Evolutionary conservation across 345 rosid genomes (phyloP), one percentile per base, ranked within the genome.

Genomic region (Lumnitzera littorea): DNA sequence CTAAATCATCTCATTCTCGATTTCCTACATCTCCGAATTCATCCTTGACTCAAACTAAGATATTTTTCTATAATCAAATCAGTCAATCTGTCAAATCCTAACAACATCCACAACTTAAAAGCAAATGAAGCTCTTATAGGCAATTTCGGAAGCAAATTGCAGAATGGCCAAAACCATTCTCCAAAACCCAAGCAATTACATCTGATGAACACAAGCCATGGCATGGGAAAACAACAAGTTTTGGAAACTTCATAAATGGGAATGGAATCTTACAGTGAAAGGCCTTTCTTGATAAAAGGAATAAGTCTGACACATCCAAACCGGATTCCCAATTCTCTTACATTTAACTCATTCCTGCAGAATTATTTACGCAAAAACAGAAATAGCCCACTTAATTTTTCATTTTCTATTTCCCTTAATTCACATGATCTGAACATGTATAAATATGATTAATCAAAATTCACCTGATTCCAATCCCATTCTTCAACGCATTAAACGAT

Each of bases 221-320:
- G 9, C 43, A 5, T 36, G 43, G 5, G 56, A 7, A 53, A 17
- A 29, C 31, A 13, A 53, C 58, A 20, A 20, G 20, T 29, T 14
- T 20, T 51, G 15, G 20, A 20, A 17, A 57, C 29, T 51, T 56
- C 13, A 17, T 10, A 24, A 4, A 49, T 13, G 2, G 29, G 47
- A 51, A 65, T 41, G 4, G 20, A 23, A 56, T 13, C 95, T 86
- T 86, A 91, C 92, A 79, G 64, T 46, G 95, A 80, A 25, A 89
- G 53, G 29, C 87, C 85, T 51, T 75, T 84, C 61, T 75, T 79
- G 69, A 88, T 97, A 3, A 81, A 76, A 66, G 90, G 91, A 59
- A 94, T 86, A 24, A 94, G 85, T 78, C 97, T 77, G 20, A 90
- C 81, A 54, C 97, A 94, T 1, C 97, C 99, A 63, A 94, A 94